These are phyloP conservation scores for Plasmopara muralis DNA, from an alignment of 352 stramenopile genomes.

Conservation along the genomic window DNA sequence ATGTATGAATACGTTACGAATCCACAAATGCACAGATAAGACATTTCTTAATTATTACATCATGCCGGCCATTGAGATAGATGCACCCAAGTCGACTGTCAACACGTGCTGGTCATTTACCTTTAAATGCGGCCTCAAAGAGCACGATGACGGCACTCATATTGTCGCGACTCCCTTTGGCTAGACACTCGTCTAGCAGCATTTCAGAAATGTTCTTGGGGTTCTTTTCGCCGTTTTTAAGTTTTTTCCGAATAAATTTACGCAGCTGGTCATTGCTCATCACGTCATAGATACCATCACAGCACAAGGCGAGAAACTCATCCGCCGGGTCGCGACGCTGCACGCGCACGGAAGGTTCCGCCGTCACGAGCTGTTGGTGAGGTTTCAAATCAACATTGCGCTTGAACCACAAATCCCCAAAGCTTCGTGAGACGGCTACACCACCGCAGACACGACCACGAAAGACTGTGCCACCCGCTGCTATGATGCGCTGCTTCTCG, in stretches of 20 bases:
- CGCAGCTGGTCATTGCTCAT: slow-evolving; percentile 92
- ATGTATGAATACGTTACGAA: slow-evolving; percentile 48
- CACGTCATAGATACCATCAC: slow-evolving; percentile 93
- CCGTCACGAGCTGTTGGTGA: slow-evolving; percentile 81
- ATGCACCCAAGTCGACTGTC: too few relatives aligned
- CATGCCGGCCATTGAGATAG: too few relatives aligned
- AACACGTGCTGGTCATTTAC: slow-evolving; percentile 10
- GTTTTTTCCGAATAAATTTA: slow-evolving; percentile 82
- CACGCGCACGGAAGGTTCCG: slow-evolving; percentile 75
- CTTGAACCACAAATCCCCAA: slow-evolving; percentile 88
- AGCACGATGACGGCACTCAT: slow-evolving; percentile 84
- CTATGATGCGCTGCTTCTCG: slow-evolving; percentile 81
- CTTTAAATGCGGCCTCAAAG: slow-evolving; percentile 41
- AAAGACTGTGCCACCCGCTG: slow-evolving; percentile 76
- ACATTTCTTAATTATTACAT: too few relatives aligned
- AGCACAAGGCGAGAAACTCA: slow-evolving; percentile 90
- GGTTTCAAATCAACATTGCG: slow-evolving; percentile 67
- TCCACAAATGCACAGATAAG: slow-evolving; percentile 8
- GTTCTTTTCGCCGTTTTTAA: slow-evolving; percentile 43
- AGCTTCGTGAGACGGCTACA: slow-evolving; percentile 79
- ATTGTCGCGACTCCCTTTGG: slow-evolving; percentile 80
- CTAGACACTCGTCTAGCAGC: slow-evolving; percentile 75
- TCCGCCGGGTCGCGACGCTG: slow-evolving; percentile 70
- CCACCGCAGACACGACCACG: slow-evolving; percentile 77
- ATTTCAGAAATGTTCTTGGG: slow-evolving; percentile 67